Base-by-base conservation (phyloP, 768 basidiomycete genomes). In the Lactifluus echinatus region DNA sequence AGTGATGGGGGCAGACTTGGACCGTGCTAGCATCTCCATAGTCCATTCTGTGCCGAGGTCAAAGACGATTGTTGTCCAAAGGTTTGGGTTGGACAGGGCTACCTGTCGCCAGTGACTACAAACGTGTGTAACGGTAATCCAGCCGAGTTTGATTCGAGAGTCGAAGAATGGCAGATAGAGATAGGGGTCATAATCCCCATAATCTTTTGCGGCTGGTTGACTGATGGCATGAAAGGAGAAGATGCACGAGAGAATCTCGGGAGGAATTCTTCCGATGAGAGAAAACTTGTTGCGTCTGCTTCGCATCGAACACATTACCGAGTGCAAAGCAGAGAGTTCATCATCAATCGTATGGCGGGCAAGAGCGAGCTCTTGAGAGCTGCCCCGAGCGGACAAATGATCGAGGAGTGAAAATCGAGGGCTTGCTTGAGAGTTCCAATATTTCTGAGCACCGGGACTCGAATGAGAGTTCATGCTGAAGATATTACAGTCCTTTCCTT, bases 111-210 rank as follows among this genome's bases (percentile, higher is more conserved):
- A 48, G 36, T 11, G 44, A 26, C 46, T 45, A 34, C 54, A 55
- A 24, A 55, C 46, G 8, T 49, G 46, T 6, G 54, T 55, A 36
- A 49, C 36, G 46, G 47, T n/a, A 26, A 55, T 55, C n/a, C n/a
- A n/a, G n/a, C n/a, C n/a, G n/a, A n/a, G n/a, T n/a, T n/a, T n/a
- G n/a, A n/a, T n/a, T n/a, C 54, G 36, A 55, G 47, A 54, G 42
- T 3, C 3, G 21, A 23, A n/a, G n/a, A n/a, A n/a, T n/a, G n/a
- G n/a, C n/a, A n/a, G n/a, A n/a, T n/a, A n/a, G n/a, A n/a, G n/a
- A n/a, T n/a, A n/a, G n/a, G n/a, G n/a, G n/a, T n/a, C n/a, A n/a
- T n/a, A n/a, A n/a, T n/a, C n/a, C n/a, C n/a, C n/a, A n/a, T n/a
- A n/a, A n/a, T n/a, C n/a, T n/a, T n/a, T n/a, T n/a, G n/a, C n/a